Conservation (phyloP, 2,329 filamentous ascomycete species). For the Cercospora sp. region DNA sequence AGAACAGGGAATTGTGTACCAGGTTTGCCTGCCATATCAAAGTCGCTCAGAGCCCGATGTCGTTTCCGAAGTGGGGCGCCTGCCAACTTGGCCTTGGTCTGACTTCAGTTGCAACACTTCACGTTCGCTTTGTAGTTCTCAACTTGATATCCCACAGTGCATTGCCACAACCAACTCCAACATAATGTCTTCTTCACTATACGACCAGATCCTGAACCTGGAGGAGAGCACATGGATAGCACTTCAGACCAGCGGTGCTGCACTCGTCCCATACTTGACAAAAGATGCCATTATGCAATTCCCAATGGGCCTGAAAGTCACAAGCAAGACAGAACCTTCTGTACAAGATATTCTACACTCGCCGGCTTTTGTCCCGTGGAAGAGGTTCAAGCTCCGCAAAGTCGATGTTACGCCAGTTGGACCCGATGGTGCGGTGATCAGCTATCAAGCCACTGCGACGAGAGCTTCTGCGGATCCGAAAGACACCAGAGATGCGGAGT, state of each 20-base stretch:
- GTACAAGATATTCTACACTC: slow-evolving; percentile 35
- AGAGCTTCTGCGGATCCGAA: slow-evolving; percentile 24
- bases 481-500: slow-evolving; percentile 29
- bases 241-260: slow-evolving; percentile 29
- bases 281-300: slow-evolving; percentile 34
- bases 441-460: slow-evolving; percentile 33
- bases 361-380: slow-evolving; percentile 36
- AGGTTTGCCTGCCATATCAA: slow-evolving; percentile 9
- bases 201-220: slow-evolving; percentile 31
- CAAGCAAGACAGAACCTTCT: slow-evolving; percentile 30
- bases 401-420: slow-evolving; percentile 35
- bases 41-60: not conserved
- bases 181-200: slow-evolving; percentile 15
- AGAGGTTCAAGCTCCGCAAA: slow-evolving; percentile 31
- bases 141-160: not conserved
- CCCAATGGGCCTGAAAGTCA: slow-evolving; percentile 35
- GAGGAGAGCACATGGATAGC: slow-evolving; percentile 38
- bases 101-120: not conserved
- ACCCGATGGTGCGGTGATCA: slow-evolving; percentile 32
- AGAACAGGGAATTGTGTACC: not conserved
- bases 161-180: not conserved
- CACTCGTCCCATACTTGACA: slow-evolving; percentile 32
- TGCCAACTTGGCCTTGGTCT: slow-evolving; percentile 1
- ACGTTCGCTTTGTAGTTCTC: not conserved
- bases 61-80: slow-evolving; percentile 1